Percentiles rank a stretch among this genome's conserved stretches.
Evolutionary conservation across 495 filamentous ascomycete genomes (phyloP).

Genomic region (Elasticomyces elasticus): DNA sequence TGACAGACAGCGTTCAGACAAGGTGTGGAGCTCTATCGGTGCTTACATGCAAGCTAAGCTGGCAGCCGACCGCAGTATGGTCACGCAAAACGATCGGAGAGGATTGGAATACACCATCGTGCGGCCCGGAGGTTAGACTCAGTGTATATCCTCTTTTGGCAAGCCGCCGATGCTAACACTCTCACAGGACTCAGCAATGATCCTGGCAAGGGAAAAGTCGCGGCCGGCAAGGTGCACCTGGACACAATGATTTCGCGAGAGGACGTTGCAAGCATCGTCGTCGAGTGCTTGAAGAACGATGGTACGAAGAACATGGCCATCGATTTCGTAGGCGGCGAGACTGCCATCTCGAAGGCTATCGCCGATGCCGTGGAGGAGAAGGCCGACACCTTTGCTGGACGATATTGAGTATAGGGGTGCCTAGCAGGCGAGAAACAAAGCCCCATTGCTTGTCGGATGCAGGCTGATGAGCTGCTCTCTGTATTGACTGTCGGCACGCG

Average conservation of each 20-base stretch:
- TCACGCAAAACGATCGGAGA: constrained; percentile 24
- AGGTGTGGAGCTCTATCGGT: constrained; percentile 24
- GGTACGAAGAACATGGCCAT: constrained; percentile 28
- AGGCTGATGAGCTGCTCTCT: no score
- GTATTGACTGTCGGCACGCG: no score
- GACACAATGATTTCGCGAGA: constrained; percentile 22
- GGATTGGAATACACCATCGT: constrained; percentile 32
- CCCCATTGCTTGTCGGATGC: no score
- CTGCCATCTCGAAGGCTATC: constrained; percentile 21
- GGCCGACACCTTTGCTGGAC: constrained; percentile 22
- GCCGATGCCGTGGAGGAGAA: constrained; percentile 14
- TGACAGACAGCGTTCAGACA: constrained; percentile 22
- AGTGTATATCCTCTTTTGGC: no score
- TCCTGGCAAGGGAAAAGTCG: constrained; percentile 22
- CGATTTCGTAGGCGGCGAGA: constrained; percentile 29
- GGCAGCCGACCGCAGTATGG: constrained; percentile 27
- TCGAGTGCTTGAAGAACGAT: constrained; percentile 27
- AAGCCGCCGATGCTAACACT: no score
- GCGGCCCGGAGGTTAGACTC: no score
- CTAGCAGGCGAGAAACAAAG: no score
- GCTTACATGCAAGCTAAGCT: constrained; percentile 29
- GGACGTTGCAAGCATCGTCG: constrained; percentile 29
- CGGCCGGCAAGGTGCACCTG: constrained; percentile 25
- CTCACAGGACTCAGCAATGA: constrained; percentile 24
- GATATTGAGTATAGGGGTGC: constrained; percentile 15